Evolutionary conservation across 2,329 filamentous ascomycete genomes (phyloP).

Genomic region (Massarina eburnea): DNA sequence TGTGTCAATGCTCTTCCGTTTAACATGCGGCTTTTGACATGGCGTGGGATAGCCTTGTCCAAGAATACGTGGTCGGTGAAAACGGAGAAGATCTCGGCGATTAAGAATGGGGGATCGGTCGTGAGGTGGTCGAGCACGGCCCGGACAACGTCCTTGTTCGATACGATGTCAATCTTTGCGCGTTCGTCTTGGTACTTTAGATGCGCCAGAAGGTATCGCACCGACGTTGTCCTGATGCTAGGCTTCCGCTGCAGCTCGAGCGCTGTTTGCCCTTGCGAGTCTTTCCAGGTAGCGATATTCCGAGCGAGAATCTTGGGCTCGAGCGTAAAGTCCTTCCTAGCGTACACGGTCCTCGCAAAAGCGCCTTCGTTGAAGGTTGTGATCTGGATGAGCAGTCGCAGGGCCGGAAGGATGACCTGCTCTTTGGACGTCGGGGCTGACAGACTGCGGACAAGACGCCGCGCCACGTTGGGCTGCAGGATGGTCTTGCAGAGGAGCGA

Average conservation of each 20-base stretch:
- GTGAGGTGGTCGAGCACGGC: slow-evolving; percentile 75
- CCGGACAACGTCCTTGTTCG: slow-evolving; percentile 68
- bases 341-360: slow-evolving; percentile 75
- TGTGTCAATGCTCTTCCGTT: slow-evolving; percentile 72
- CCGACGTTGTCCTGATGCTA: slow-evolving; percentile 79
- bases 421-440: slow-evolving; percentile 81
- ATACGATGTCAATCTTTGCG: slow-evolving; percentile 79
- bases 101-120: slow-evolving; percentile 73
- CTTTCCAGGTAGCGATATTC: slow-evolving; percentile 72
- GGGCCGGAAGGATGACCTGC: slow-evolving; percentile 82
- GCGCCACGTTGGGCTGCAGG: slow-evolving; percentile 77
- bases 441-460: slow-evolving; percentile 76
- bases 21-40: slow-evolving; percentile 73
- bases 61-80: slow-evolving; percentile 72
- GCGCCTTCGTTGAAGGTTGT: slow-evolving; percentile 82
- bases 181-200: slow-evolving; percentile 76
- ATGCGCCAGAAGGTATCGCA: slow-evolving; percentile 77
- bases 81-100: slow-evolving; percentile 72
- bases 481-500: slow-evolving; percentile 78
- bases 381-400: slow-evolving; percentile 85
- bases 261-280: slow-evolving; percentile 51
- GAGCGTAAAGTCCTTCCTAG: slow-evolving; percentile 75
- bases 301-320: slow-evolving; percentile 70
- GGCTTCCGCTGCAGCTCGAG: slow-evolving; percentile 69
- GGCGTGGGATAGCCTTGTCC: slow-evolving; percentile 72